A percentile compares a stretch with the other conserved stretches of the same genome.
Evolutionary conservation across 441 rosid genomes (phyloP).

Genomic region (Gossypium davidsonii): DNA sequence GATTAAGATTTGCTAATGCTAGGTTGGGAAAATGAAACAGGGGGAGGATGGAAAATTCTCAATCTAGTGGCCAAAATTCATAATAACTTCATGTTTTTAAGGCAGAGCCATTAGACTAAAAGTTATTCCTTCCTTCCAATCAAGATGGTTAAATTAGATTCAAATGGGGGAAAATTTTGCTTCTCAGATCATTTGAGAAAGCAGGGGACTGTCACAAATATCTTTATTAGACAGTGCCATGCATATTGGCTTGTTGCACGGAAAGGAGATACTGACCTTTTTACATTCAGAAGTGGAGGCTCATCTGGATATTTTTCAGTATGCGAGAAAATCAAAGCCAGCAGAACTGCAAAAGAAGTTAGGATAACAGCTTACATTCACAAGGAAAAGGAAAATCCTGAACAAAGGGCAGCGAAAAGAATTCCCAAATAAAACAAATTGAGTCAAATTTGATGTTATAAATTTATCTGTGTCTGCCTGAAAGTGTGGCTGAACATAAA

Average conservation of each 20-base stretch:
- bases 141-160: not conserved
- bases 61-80: not conserved
- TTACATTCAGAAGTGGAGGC: slow-evolving; percentile 69
- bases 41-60: not conserved
- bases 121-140: not conserved
- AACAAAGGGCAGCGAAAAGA: not conserved
- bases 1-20: not conserved
- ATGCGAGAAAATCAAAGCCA: slow-evolving; percentile 85
- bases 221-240: not conserved
- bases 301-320: slow-evolving; percentile 87
- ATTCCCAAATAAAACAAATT: slow-evolving; percentile 6
- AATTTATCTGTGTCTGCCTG: not conserved
- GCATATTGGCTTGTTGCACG: slow-evolving; percentile 4
- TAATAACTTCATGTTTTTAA: not conserved
- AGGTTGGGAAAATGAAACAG: not conserved
- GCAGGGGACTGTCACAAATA: not conserved
- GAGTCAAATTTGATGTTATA: not conserved
- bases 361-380: slow-evolving; percentile 19
- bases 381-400: slow-evolving; percentile 2
- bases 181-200: not conserved
- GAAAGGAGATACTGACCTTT: slow-evolving; percentile 43
- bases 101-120: not conserved
- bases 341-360: slow-evolving; percentile 60
- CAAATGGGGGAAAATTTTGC: not conserved
- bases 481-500: not conserved